Base-by-base conservation (phyloP, 768 basidiomycete genomes). In the Trametes coccinea region DNA sequence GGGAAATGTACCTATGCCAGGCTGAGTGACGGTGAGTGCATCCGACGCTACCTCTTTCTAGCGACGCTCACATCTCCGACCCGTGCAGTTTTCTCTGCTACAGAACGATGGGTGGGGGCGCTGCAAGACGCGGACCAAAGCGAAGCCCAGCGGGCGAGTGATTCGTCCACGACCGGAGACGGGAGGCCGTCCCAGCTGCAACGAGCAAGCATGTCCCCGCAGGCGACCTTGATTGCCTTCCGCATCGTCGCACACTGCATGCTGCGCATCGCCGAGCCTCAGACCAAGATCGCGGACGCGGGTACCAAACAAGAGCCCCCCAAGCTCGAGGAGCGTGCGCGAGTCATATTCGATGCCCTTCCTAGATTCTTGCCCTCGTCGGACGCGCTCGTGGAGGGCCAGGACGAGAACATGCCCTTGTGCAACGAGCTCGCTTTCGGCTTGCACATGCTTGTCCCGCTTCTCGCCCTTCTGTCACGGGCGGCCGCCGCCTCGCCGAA, bases 21-120 rank as follows among this genome's bases (percentile, higher is more conserved):
- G 9, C 44, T 55, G 2, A 46, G 30, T 11, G 9, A 29, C 16
- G 55, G 45, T 48, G 46, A 29, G 33, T 17, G 3, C 6, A 14
- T 7, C 37, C 22, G 27, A 22, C 14, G 8, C 13, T 13, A 10
- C 37, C 5, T 22, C 22, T 22, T 22, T 22, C 22, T 22, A 22
- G 22, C 22, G 22, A 22, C 22, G 22, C 22, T 22, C 34, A 6
- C 34, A 37, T 6, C 45, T 29, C 45, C 22, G 14, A 11, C 14
- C 11, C 29, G 27, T 14, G 6, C 14, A 56, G 55, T 56, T 11
- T 33, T 56, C 3, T 34, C 55, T 27, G 55, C 34, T 4, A 33
- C 46, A 31, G 55, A 56, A 29, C 55, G 47, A 29, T 56, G 55
- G 55, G 47, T 56, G 11, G 44, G 46, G n/a, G 37, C 45, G n/a